Evolutionary conservation across 192 early-diverging fungal species (phyloP), one percentile per base, ranked within the genome.

Genomic region (Pecoramyces ruminantium): DNA sequence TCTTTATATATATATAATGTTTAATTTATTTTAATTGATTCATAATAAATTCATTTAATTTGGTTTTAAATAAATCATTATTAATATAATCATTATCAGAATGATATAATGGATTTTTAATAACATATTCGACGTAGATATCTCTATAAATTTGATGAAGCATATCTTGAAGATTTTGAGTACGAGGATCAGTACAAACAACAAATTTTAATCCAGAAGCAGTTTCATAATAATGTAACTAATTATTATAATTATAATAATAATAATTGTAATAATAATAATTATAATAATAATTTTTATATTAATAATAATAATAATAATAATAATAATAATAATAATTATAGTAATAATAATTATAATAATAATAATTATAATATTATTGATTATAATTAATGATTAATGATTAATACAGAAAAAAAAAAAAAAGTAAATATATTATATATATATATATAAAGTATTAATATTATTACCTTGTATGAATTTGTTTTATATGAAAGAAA

Each of bases 111-210:
- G 96, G 93, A 82, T 98, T 98, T 85, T 95, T 95, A 67, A 93
- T 90, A 0, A 97, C 96, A 84, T 93, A 96, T 83, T 97, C 96
- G 17, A 99, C 94, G 85, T 96, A 99, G 14, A 96, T 88, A 77
- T 94, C 90, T 67, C 89, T 85, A 86, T 97, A 95, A 67, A 98
- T 95, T 81, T 91, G 90, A 78, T 91, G 89, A 27, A 98, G 85
- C 0, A 92, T 92, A 6, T 90, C 88, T 28, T 89, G 88, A 82
- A 96, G 88, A 21, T 51, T 51, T 51, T 15, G 42, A 21, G 42
- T 21, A 51, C 42, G 42, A 29, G 92, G 90, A 86, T 96, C 95
- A 13, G 96, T 93, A 80, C 91, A 93, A 28, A 97, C 82, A 14
- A 98, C 92, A 85, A 98, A 93, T 81, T 95, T 95, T 40, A 97